A percentile compares a stretch with the other conserved stretches of the same genome.
phyloP scores from a whole-genome alignment of 2,329 filamentous ascomycete species.

The Lasiodiplodia gonubiensis region DNA sequence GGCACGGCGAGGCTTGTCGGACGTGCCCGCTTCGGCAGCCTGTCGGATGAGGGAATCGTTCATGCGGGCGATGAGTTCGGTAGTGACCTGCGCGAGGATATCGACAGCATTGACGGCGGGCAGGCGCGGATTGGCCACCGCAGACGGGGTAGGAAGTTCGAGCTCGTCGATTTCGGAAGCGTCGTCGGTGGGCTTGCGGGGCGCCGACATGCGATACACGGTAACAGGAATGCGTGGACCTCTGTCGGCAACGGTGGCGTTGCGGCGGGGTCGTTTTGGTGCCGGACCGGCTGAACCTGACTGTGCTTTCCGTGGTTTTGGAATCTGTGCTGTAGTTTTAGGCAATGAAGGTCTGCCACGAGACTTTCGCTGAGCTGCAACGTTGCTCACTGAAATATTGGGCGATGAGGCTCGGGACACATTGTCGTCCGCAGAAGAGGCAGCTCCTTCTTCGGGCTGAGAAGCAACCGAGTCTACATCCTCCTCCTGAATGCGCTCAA shows the following conservation, averaged over 20 bases:
- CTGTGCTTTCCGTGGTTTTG: constrained; percentile 31
- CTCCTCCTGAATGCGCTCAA: background rate
- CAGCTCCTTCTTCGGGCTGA: constrained; percentile 31
- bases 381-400: constrained; percentile 2
- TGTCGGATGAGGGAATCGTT: constrained; percentile 49
- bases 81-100: constrained; percentile 57
- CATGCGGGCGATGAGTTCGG: constrained; percentile 56
- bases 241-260: constrained; percentile 13
- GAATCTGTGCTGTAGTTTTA: constrained; percentile 28
- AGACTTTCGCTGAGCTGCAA: constrained; percentile 18
- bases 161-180: constrained; percentile 36
- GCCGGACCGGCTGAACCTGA: constrained; percentile 24
- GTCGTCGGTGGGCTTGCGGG: constrained; percentile 33
- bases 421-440: constrained; percentile 16
- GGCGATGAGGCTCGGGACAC: background rate
- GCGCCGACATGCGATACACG: constrained; percentile 38
- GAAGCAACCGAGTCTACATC: constrained; percentile 25
- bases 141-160: constrained; percentile 44
- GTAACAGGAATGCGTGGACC: constrained; percentile 36
- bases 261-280: constrained; percentile 38
- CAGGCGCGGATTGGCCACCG: constrained; percentile 44
- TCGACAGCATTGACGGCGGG: constrained; percentile 57
- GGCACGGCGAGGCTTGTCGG: constrained; percentile 45
- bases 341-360: constrained; percentile 31
- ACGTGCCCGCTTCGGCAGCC: constrained; percentile 43